A percentile compares a stretch with the other conserved stretches of the same genome.
Evolutionary conservation across 1,284 basidiomycete genomes (phyloP).

Genomic region (Golubevia pallescens): DNA sequence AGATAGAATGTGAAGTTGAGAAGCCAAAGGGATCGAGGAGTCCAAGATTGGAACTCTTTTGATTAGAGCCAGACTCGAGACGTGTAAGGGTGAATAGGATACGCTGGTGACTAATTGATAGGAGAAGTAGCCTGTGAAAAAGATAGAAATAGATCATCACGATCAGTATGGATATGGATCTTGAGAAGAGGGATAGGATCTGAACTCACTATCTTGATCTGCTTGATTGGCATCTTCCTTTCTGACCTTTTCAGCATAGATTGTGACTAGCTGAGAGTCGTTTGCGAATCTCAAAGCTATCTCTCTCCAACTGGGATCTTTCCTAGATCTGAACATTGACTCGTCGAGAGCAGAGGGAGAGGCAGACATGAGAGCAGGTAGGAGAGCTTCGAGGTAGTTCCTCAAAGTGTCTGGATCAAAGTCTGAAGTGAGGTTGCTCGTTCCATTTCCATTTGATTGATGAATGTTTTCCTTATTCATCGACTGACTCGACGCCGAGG

Average conservation of each 20-base stretch:
- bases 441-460: too few species aligned
- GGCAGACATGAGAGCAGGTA: conserved; percentile 30
- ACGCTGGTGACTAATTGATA: conserved; percentile 77
- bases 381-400: conserved; percentile 26
- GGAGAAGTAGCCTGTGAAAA: conserved; percentile 20
- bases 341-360: conserved; percentile 21
- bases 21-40: conserved; percentile 76
- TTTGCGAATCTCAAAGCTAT: conserved; percentile 27
- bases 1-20: conserved; percentile 89
- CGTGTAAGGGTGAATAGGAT: conserved; percentile 79
- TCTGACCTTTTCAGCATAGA: conserved; percentile 49
- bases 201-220: conserved; percentile 14
- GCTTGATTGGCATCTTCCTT: conserved; percentile 2
- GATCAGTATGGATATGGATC: neutral
- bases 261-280: conserved; percentile 32
- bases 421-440: too few species aligned
- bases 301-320: conserved; percentile 23
- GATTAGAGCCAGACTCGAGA: conserved; percentile 89
- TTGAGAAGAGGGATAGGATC: neutral
- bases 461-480: too few species aligned
- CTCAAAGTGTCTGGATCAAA: too few species aligned
- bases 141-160: neutral
- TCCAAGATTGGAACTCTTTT: conserved; percentile 87
- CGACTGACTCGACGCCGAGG: too few species aligned
- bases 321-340: conserved; percentile 24